These are phyloP conservation scores for Cladobotryum mycophilum DNA, from an alignment of 2,329 filamentous ascomycete genomes.

Conservation along the genomic window DNA sequence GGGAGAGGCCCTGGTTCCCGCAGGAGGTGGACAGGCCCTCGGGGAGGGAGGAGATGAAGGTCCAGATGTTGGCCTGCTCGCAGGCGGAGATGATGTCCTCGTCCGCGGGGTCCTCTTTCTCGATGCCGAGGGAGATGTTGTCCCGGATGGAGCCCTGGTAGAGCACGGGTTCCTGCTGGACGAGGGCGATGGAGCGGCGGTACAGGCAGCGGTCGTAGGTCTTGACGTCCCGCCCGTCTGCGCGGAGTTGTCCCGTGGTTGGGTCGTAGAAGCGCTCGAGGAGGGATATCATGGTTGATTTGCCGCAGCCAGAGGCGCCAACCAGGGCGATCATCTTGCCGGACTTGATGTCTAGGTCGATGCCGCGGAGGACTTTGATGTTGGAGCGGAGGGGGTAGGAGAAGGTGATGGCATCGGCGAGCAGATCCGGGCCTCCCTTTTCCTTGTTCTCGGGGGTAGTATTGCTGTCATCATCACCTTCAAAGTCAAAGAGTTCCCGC, in stretches of 20 bases:
- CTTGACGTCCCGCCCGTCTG: slow-evolving; percentile 26
- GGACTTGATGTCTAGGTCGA: slow-evolving; percentile 35
- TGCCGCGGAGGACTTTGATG: slow-evolving; percentile 30
- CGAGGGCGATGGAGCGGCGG: slow-evolving; percentile 31
- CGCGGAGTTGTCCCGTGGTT: slow-evolving; percentile 22
- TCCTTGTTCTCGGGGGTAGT: background rate
- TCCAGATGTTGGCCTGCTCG: slow-evolving; percentile 47
- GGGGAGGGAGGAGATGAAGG: slow-evolving; percentile 50
- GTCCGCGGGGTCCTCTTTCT: slow-evolving; percentile 23
- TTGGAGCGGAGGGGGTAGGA: slow-evolving; percentile 44
- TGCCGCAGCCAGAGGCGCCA: slow-evolving; percentile 53
- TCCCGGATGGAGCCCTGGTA: slow-evolving; percentile 48
- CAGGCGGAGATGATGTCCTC: slow-evolving; percentile 44
- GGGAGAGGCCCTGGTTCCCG: slow-evolving; percentile 59
- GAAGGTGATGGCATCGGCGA: slow-evolving; percentile 50
- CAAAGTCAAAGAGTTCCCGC: slow-evolving; percentile 24
- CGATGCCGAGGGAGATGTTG: slow-evolving; percentile 47
- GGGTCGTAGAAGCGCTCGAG: slow-evolving; percentile 41
- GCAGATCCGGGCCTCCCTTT: slow-evolving; percentile 28
- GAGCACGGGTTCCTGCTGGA: slow-evolving; percentile 36
- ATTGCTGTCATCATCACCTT: slow-evolving; percentile 15
- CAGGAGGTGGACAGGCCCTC: slow-evolving; percentile 58
- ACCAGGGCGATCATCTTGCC: slow-evolving; percentile 50
- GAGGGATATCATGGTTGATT: slow-evolving; percentile 52
- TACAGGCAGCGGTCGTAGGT: slow-evolving; percentile 24